Evolutionary conservation across 1,284 basidiomycete genomes (phyloP).

Genomic region (Cryptococcus jaspeensis): DNA sequence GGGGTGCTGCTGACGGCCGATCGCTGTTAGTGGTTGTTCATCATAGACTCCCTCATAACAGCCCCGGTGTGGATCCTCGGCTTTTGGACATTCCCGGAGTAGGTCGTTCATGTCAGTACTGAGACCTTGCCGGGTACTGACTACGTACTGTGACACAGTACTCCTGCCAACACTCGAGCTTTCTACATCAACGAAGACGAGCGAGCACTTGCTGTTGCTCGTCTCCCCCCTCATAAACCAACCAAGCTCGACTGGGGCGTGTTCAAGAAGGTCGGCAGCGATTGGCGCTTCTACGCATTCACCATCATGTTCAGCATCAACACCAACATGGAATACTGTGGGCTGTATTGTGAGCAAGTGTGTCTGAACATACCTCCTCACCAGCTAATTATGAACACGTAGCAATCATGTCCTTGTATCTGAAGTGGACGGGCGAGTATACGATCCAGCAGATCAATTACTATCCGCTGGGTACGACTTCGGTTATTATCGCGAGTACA

Average conservation of each 20-base stretch:
- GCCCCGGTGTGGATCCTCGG: conserved; percentile 39
- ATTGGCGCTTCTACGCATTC: conserved; percentile 37
- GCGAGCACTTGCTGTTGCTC: conserved; percentile 20
- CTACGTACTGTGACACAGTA: neutral
- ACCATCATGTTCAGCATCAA: conserved; percentile 28
- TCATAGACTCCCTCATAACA: conserved; percentile 37
- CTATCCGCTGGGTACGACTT: conserved; percentile 25
- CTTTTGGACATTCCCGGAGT: conserved; percentile 41
- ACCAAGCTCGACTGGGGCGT: conserved; percentile 18
- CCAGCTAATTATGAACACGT: too few relatives aligned
- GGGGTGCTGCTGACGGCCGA: too few relatives aligned
- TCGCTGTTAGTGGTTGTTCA: conserved; percentile 28
- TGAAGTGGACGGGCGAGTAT: conserved; percentile 19
- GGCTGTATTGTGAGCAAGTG: conserved; percentile 31
- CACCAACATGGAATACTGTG: conserved; percentile 30
- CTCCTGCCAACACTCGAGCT: too few relatives aligned
- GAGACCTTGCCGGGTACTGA: neutral
- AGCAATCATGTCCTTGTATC: conserved; percentile 22
- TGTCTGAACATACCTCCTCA: too few relatives aligned
- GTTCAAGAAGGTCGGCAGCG: conserved; percentile 12
- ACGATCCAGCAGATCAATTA: conserved; percentile 27
- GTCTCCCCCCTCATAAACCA: conserved; percentile 25
- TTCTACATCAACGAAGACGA: conserved; percentile 16
- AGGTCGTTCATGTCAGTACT: conserved; percentile 3
- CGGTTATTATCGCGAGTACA: conserved; percentile 33